Evolutionary conservation across 345 rosid species (phyloP), one percentile per base, ranked within the genome.

Genomic region (Excoecaria cochinchinensis): DNA sequence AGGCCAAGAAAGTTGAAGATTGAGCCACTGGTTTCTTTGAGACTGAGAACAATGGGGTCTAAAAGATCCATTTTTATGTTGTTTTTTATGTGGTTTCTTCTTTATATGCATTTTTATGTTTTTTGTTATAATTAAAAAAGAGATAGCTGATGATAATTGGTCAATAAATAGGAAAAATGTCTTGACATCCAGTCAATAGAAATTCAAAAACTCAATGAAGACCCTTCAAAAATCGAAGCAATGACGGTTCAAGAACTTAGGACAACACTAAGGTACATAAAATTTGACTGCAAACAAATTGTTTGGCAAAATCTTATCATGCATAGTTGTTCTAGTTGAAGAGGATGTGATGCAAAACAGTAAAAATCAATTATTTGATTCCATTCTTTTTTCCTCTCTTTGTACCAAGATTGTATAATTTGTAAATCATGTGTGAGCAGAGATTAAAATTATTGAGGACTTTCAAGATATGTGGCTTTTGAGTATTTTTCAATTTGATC

Each of bases 241-340:
- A 86, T 94, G 97, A 92, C 97, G 0, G 88, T 87, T 87, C 93
- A 84, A 82, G 79, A 92, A 76, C 95, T 94, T 66, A 87, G 85
- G 82, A 67, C 88, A 51, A 66, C 77, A 25, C 76, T 92, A 82
- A 91, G 97, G 98, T 88, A 80, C 82, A 77, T 64, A n/a, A n/a
- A 56, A 12, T 68, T 38, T 38, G 73, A 36, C 40, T 44, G 17
- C 40, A 4, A 42, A 3, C n/a, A 12, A 3, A n/a, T n/a, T n/a
- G 12, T 56, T 58, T 56, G 22, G 21, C 5, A 6, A 40, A 40
- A 13, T 6, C 44, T 8, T n/a, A 19, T 42, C 13, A 17, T 38
- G 10, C 7, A 19, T 69, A 31, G 31, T 69, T 51, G 59, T 69
- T 69, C 13, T 4, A 12, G 25, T 36, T 70, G 40, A 4, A 52